Evolutionary conservation across 371 early-diverging fungal genomes (phyloP).

Genomic region (Mitosporidium daphniae): DNA sequence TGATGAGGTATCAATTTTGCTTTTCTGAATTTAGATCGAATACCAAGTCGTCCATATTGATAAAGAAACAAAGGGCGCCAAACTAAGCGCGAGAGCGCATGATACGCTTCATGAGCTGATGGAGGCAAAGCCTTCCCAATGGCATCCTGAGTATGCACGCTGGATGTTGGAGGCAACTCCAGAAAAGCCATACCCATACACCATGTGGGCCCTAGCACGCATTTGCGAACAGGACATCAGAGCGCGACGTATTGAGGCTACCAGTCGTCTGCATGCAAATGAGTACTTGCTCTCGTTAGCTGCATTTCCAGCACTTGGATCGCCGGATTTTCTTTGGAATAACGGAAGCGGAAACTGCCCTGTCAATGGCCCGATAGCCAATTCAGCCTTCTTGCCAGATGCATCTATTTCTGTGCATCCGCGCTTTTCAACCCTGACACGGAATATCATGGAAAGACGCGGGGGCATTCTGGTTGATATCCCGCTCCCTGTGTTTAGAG

Average conservation of each 20-base stretch:
- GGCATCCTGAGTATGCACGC: slow-evolving; percentile 78
- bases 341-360: too few relatives aligned
- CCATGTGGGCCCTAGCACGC: slow-evolving; percentile 22
- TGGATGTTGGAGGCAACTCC: slow-evolving; percentile 86
- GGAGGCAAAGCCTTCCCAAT: slow-evolving; percentile 10
- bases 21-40: slow-evolving; percentile 21
- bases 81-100: slow-evolving; percentile 35
- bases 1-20: slow-evolving; percentile 30
- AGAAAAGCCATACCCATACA: slow-evolving; percentile 48
- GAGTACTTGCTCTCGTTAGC: slow-evolving; percentile 39
- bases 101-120: slow-evolving; percentile 34
- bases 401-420: slow-evolving; percentile 70
- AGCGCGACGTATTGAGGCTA: background rate
- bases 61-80: slow-evolving; percentile 20
- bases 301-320: slow-evolving; percentile 54
- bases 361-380: slow-evolving; percentile 3
- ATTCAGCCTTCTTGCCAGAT: slow-evolving; percentile 37
- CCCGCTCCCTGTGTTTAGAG: slow-evolving; percentile 39
- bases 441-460: slow-evolving; percentile 62
- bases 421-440: slow-evolving; percentile 58
- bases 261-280: slow-evolving; percentile 14
- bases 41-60: slow-evolving; percentile 50
- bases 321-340: slow-evolving; percentile 18
- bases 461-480: slow-evolving; percentile 62
- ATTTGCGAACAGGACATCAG: background rate